Evolutionary conservation across 129 eudicot species (phyloP), one percentile per base, ranked within the genome.

Genomic region (Erigeron canadensis): DNA sequence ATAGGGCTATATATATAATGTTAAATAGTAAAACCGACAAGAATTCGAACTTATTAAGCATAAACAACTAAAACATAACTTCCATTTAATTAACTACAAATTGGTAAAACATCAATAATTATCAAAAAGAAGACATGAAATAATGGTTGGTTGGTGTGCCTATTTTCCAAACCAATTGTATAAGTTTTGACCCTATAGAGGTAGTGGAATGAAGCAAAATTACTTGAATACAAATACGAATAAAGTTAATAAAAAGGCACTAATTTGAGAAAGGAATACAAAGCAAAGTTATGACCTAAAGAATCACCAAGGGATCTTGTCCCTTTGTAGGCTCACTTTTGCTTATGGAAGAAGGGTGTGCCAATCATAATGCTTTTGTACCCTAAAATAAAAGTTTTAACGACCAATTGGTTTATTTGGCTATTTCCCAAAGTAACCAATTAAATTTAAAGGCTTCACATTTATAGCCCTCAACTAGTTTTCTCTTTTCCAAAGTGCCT

Each of bases 241-340:
- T 43, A 54, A 70, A 63, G 72, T 45, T 50, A 42, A 70, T 44
- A 60, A 78, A 71, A 78, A 78, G 77, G 72, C 77, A 54, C 65
- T 71, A 63, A 63, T 63, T 23, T 71, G 58, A 71, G 50, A 71
- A 77, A 67, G 55, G 66, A 78, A 78, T 63, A 70, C 62, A 78
- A 78, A 78, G 73, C 72, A 78, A 78, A 71, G 77, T 78, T 6
- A 71, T 71, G 81, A 78, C 81, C 62, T 71, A 78, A 78, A 77
- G 66, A 19, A 78, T 71, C 81, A 78, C 81, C 28, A 77, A 70
- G 77, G 75, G 77, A 77, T 77, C 81, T 78, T 78, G 81, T 78
- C 81, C 67, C 81, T 71, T 78, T 63, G 81, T 71, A 78, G 77
- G 67, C 81, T 78, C 77, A 78, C 81, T 71, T 78, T 78, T 78